These are phyloP conservation scores for Rhodocollybia butyracea DNA, from an alignment of 768 basidiomycete genomes.

Conservation along the genomic window DNA sequence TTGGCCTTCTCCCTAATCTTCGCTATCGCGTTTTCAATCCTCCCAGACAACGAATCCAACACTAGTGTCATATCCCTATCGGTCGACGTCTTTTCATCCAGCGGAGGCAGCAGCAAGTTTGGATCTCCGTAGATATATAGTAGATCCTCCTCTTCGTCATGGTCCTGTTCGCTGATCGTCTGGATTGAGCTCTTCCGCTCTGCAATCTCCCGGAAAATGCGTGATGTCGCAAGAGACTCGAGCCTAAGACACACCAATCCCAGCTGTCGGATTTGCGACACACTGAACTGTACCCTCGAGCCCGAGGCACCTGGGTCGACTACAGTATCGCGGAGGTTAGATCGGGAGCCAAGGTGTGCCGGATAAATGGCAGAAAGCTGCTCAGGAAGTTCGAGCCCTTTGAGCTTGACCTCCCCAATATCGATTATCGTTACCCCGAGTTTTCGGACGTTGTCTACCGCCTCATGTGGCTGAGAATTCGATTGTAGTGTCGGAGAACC, in stretches of 20 bases:
- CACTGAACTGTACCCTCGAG: slow-evolving; percentile 61
- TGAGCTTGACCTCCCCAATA: slow-evolving; percentile 91
- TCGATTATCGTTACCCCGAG: slow-evolving; percentile 67
- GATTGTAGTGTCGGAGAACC: slow-evolving; percentile 62
- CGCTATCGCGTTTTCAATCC: slow-evolving; percentile 8
- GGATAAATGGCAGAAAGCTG: slow-evolving; percentile 85
- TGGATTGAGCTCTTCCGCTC: slow-evolving; percentile 44
- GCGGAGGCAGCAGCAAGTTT: slow-evolving; percentile 55
- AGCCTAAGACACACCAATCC: slow-evolving; percentile 73
- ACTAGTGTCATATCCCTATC: slow-evolving; percentile 7
- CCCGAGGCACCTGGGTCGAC: slow-evolving; percentile 30
- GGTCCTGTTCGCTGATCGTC: slow-evolving; percentile 19
- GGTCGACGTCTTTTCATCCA: slow-evolving; percentile 11
- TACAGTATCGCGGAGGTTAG: slow-evolving; percentile 46
- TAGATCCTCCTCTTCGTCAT: slow-evolving; percentile 24
- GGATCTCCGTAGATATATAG: slow-evolving; percentile 56
- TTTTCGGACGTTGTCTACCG: slow-evolving; percentile 71
- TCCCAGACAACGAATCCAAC: slow-evolving; percentile 6
- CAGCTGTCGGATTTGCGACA: slow-evolving; percentile 73
- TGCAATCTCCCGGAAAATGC: slow-evolving; percentile 50
- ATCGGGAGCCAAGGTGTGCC: slow-evolving; percentile 63
- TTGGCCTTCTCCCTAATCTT: slow-evolving; percentile 14
- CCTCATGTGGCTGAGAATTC: slow-evolving; percentile 50
- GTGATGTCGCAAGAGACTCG: slow-evolving; percentile 67
- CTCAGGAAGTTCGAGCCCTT: slow-evolving; percentile 92